Conservation (phyloP, 2,329 filamentous ascomycete genomes). For the Curvularia sp. region DNA sequence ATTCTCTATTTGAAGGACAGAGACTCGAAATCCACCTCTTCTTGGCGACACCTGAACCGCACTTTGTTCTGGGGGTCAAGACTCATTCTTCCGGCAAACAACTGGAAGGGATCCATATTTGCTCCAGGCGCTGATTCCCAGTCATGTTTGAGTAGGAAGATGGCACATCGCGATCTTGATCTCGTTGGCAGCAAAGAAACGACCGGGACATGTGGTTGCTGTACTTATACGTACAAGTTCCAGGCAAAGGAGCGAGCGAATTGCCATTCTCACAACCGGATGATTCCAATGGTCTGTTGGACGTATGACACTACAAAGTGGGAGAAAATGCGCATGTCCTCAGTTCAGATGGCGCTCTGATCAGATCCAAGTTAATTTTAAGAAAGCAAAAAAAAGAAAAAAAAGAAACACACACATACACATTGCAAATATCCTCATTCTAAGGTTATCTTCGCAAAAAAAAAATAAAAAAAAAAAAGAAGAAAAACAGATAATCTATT, state of each 20-base stretch:
- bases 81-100: not conserved
- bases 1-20: not conserved
- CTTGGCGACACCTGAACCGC: not conserved
- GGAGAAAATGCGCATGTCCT: too few relatives aligned
- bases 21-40: constrained; percentile 5
- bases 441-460: not conserved
- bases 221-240: too few relatives aligned
- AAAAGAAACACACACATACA: not conserved
- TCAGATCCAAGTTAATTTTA: too few relatives aligned
- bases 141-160: not conserved
- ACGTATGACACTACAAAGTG: too few relatives aligned
- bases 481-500: not conserved
- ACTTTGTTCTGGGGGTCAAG: not conserved
- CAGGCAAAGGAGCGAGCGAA: too few relatives aligned
- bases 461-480: too few relatives aligned
- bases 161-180: constrained; percentile 25
- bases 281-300: too few relatives aligned
- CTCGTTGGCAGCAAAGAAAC: constrained; percentile 32
- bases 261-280: too few relatives aligned
- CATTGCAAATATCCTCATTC: not conserved
- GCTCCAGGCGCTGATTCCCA: not conserved
- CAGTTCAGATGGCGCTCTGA: too few relatives aligned
- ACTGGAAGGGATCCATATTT: not conserved
- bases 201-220: not conserved
- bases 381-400: not conserved